phyloP scores from a whole-genome alignment of 495 filamentous ascomycete genomes.

The Alectoria sarmentosa region DNA sequence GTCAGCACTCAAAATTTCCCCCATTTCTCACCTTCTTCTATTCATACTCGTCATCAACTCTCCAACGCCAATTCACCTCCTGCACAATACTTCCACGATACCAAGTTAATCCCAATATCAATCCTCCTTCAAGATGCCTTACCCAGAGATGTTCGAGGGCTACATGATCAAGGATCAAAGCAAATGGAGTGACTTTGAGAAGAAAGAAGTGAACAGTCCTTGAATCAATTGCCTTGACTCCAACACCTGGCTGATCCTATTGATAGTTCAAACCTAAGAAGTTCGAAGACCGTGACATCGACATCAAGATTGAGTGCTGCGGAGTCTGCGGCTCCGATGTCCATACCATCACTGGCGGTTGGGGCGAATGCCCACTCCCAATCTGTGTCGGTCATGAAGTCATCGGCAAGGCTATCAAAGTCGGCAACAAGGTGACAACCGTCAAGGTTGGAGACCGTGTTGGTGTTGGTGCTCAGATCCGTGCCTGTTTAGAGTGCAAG shows the following conservation, averaged over 20 bases:
- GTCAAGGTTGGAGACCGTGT: conserved; percentile 71
- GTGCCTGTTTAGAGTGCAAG: conserved; percentile 62
- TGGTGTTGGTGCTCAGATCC: conserved; percentile 71
- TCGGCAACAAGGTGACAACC: conserved; percentile 58
- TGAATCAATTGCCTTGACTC: background rate
- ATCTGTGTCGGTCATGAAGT: conserved; percentile 72
- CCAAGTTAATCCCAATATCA: background rate
- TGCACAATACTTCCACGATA: background rate
- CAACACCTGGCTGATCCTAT: conserved; percentile 6
- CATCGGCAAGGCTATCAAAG: conserved; percentile 62
- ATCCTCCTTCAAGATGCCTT: conserved; percentile 49
- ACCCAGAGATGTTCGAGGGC: conserved; percentile 70
- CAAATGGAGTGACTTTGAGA: conserved; percentile 56
- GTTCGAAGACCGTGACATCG: conserved; percentile 68
- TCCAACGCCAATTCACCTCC: background rate
- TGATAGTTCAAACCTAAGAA: conserved; percentile 67
- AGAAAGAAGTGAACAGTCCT: conserved; percentile 46
- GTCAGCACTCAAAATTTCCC: background rate
- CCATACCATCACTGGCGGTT: conserved; percentile 70
- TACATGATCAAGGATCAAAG: conserved; percentile 60
- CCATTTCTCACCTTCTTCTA: background rate
- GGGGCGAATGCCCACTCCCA: conserved; percentile 63
- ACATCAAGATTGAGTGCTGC: conserved; percentile 65
- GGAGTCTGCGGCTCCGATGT: conserved; percentile 76
- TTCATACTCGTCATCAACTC: background rate